Base-by-base conservation (phyloP, 805 yeast genomes). In the Kazachstania kunashirensis region DNA sequence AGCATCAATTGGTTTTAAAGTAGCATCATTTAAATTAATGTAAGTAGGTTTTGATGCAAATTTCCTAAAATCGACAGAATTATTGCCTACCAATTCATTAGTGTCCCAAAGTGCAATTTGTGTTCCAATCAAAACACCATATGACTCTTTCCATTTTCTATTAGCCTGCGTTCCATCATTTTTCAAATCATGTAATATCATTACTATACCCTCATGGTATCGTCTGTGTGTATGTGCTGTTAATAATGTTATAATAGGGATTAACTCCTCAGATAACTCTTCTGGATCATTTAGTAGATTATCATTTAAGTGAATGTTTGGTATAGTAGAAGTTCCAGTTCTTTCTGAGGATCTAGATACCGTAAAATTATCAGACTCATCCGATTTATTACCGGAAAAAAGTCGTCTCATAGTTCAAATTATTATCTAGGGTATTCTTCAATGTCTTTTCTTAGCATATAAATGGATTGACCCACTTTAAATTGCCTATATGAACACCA, bases 91-190 rank as follows among this genome's bases (percentile, higher is more conserved):
- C 39, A 83, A 55, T 39, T 69, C 69, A 28, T 75, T 76, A 3
- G 85, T 84, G 54, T 86, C 86, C 96, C 97, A 92, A 43, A 84
- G 73, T 0, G 96, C 94, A 42, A 92, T 65, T 50, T 89, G 95
- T 40, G 84, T 84, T 15, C 98, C 98, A 4, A 84, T 76, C 29
- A 92, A 65, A 12, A 84, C 84, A 30, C 95, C 97, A 57, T 83
- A 92, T 17, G 88, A 95, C 61, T 92, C 96, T 37, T 71, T 69
- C 98, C 98, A 92, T 49, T 71, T 70, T 31, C 96, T 68, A 34
- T 79, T 83, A 0, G 80, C 77, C 0, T 95, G 88, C 38, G 78
- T 72, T 7, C 98, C 98, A 47, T 89, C 95, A 18, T 83, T 74
- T 51, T 78, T 77, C 47, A 83, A 63, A 48, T 82, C 89, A 47